Evolutionary conservation across 176 grass and related monocot genomes (phyloP), one percentile per base, ranked within the genome.

Genomic region (Melocanna baccifera): DNA sequence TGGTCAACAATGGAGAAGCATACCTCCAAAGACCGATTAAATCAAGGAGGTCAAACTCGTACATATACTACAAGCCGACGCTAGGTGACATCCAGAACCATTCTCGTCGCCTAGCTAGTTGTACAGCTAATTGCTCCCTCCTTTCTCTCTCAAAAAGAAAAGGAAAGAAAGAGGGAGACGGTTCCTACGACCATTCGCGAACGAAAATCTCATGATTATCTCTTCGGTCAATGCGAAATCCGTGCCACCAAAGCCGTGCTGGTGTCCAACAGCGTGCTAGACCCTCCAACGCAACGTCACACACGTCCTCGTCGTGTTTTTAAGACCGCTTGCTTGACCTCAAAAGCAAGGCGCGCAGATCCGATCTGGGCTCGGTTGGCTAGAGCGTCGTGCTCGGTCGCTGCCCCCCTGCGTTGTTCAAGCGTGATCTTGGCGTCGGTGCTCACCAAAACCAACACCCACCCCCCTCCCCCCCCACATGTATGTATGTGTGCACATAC

Each of bases 251-350:
- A 72, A 47, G 22, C 20, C 81, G 42, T 5, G 42, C 2, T 2
- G 42, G 32, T 55, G 45, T 67, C 76, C 58, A 52, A 76, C 47
- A 32, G 45, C 72, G 74, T 42, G 73, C 5, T 56, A 55, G 25
- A 25, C 47, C 73, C 70, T 83, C 80, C 80, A 77, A 23, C 41
- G 18, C 52, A 32, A 73, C 43, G 9, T 66, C 45, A 12, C 30
- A 55, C 51, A 22, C 45, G 67, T 73, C 74, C 9, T 71, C 42
- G 1, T 79, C 87, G 19, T 0, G 37, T 13, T 67, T 74, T 78
- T 3, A 71, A 83, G 14, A 76, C 69, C 25, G 81, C 68, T 79
- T 57, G 66, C 29, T 84, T 79, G 80, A 88, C 45, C 67, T 81
- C 75, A 7, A 79, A 71, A 25, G 66, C 74, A 73, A 56, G 45